Base-by-base conservation (phyloP, 352 stramenopile genomes). In the Phytophthora citricola region DNA sequence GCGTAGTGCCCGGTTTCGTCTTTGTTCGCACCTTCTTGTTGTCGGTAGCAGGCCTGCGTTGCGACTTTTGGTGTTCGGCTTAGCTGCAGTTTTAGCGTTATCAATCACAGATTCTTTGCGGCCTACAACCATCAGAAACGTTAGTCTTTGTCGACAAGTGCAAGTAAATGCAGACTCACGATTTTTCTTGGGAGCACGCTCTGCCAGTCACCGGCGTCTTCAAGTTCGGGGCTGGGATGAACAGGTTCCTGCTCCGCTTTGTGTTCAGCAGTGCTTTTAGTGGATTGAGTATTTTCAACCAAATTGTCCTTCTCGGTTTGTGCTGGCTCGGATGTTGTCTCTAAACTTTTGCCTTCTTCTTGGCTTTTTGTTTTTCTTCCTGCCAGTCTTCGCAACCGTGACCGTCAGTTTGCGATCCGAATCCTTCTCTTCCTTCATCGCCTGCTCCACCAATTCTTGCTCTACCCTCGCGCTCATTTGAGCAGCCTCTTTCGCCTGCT, bases 351-450 rank as follows among this genome's bases (percentile, higher is more conserved):
- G 26, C n/a, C 47, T 82, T 78, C 26, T 76, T 83, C 50, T 80
- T 82, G 14, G 10, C 46, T 34, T 78, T 45, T 79, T 81, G 27
- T 43, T 75, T 20, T 87, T 82, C 56, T 71, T 84, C 54, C 76
- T 81, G 4, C 29, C 59, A 38, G 46, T 75, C 47, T 79, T 84
- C 3, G 22, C 11, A n/a, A 8, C 12, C 17, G 27, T 22, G 14
- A 22, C 12, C 6, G 20, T 31, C 11, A 63, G 50, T 12, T 55
- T 73, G 2, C 24, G n/a, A 31, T 53, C 41, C 24, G 38, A 48
- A 22, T 40, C 34, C 38, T 68, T 39, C 15, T 38, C 20, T 43
- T 75, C 63, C 15, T 73, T 62, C 22, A 51, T 24, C 32, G 24
- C 59, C 51, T 69, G 32, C 29, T 58, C 51, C 46, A 71, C 26